Conservation (phyloP, 352 stramenopile genomes). For the Phytopythium kandeliae region DNA sequence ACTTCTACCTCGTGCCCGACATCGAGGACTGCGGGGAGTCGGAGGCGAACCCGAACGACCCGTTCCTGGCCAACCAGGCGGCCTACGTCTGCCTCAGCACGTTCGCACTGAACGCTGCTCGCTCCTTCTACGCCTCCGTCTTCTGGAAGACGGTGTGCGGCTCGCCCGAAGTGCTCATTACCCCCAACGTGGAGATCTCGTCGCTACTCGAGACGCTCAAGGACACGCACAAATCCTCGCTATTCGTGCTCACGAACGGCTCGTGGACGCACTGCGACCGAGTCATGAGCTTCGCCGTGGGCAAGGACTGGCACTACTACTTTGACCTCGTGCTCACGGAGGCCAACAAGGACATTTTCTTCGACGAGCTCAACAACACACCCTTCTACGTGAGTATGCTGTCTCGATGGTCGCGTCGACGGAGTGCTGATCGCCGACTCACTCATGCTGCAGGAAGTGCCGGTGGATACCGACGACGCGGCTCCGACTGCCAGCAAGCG, state of each 20-base stretch:
- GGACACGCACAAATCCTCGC: constrained; percentile 20
- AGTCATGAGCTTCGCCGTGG: constrained; percentile 42
- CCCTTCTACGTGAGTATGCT: constrained; percentile 27
- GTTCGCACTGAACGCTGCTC: constrained; percentile 30
- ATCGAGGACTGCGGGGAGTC: constrained; percentile 15
- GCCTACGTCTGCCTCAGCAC: constrained; percentile 38
- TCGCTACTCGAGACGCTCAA: constrained; percentile 27
- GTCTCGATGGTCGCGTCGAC: neutral
- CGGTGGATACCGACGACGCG: neutral
- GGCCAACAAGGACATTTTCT: constrained; percentile 48
- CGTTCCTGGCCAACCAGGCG: constrained; percentile 32
- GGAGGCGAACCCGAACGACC: constrained; percentile 33
- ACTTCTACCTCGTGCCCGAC: constrained; percentile 35
- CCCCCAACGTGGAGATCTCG: constrained; percentile 37
- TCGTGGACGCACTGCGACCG: constrained; percentile 52
- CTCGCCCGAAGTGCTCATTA: constrained; percentile 32
- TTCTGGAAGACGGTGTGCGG: constrained; percentile 45
- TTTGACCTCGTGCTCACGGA: constrained; percentile 49
- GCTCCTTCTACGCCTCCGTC: constrained; percentile 36
- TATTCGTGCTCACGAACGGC: constrained; percentile 50
- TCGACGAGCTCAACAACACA: constrained; percentile 41
- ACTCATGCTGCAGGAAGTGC: neutral
- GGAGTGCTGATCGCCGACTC: neutral
- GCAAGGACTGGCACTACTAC: constrained; percentile 35
- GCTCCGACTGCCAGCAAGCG: neutral